phyloP scores from a whole-genome alignment of 2,329 filamentous ascomycete species.

The Juglanconis sp. region DNA sequence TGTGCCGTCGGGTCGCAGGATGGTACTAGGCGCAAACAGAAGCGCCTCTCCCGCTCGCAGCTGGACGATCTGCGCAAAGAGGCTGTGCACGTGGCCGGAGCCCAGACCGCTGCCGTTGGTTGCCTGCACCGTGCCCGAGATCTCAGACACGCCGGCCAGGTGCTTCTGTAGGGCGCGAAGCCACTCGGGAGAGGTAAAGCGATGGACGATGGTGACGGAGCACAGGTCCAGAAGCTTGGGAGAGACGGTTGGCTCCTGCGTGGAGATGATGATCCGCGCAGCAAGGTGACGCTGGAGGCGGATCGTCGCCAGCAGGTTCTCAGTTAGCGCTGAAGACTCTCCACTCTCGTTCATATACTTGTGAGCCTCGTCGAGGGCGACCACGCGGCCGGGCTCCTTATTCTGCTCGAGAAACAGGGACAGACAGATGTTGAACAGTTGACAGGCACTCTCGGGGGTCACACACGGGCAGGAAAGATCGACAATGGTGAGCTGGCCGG shows the following conservation, averaged over 20 bases:
- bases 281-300: conserved; percentile 69
- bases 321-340: conserved; percentile 56
- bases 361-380: conserved; percentile 75
- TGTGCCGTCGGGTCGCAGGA: background rate
- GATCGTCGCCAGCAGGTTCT: conserved; percentile 59
- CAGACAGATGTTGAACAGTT: conserved; percentile 69
- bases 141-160: conserved; percentile 25
- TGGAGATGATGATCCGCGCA: conserved; percentile 66
- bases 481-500: conserved; percentile 35
- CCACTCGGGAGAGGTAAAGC: conserved; percentile 50
- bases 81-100: background rate
- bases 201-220: conserved; percentile 67
- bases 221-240: conserved; percentile 67
- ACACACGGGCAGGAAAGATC: conserved; percentile 73
- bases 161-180: conserved; percentile 26
- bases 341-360: conserved; percentile 64
- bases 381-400: conserved; percentile 48
- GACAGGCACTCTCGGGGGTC: conserved; percentile 62
- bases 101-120: conserved; percentile 4
- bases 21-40: background rate
- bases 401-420: conserved; percentile 60
- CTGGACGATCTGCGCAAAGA: conserved; percentile 7
- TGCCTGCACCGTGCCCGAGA: conserved; percentile 18
- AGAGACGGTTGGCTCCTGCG: conserved; percentile 72
- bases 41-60: conserved; percentile 16